phyloP scores from a whole-genome alignment of 495 filamentous ascomycete species.

The Pseudomonodictys pantanalensis region DNA sequence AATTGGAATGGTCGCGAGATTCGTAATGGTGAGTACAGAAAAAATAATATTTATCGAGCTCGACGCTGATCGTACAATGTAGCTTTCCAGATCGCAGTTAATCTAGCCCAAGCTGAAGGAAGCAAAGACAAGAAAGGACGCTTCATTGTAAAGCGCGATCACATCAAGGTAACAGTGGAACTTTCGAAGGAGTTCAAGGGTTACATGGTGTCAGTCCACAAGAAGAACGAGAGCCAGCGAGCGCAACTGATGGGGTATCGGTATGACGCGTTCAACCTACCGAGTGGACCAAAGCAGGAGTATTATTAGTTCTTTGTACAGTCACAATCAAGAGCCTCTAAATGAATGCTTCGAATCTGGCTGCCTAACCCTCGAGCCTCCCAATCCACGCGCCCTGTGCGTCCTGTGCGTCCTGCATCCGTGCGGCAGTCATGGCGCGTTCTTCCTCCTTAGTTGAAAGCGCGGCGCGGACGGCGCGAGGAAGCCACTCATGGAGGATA shows the following conservation, averaged over 20 bases:
- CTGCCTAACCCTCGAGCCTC: too few relatives aligned
- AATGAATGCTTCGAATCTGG: too few relatives aligned
- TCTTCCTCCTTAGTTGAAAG: too few relatives aligned
- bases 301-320: too few relatives aligned
- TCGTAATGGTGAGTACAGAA: background rate
- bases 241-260: background rate
- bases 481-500: too few relatives aligned
- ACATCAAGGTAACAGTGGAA: background rate
- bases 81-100: background rate
- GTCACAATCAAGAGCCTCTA: too few relatives aligned
- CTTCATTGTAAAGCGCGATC: background rate
- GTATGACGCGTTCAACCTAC: background rate
- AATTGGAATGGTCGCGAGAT: background rate
- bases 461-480: too few relatives aligned
- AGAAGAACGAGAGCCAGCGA: background rate
- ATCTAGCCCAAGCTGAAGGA: background rate
- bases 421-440: too few relatives aligned
- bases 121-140: background rate
- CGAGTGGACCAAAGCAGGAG: background rate
- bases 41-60: background rate
- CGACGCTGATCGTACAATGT: background rate
- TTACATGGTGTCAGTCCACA: background rate
- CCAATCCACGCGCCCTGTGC: too few relatives aligned
- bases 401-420: too few relatives aligned
- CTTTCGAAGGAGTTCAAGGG: background rate